Percentiles rank a stretch among this genome's conserved stretches.
These are phyloP conservation scores for Fallopia convolvulus DNA, from an alignment of 148 eudicot species.

Conservation along the genomic window DNA sequence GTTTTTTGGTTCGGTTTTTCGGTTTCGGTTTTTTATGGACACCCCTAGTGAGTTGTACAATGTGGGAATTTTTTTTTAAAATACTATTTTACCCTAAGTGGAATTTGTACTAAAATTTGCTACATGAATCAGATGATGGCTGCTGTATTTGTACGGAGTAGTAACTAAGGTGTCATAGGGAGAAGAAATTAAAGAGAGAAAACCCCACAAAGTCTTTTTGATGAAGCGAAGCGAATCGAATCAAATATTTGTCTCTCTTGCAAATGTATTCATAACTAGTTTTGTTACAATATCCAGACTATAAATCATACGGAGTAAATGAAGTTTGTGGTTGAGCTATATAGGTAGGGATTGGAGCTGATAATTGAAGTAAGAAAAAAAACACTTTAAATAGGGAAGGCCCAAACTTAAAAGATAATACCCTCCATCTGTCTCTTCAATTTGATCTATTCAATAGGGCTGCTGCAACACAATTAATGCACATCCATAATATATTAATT, in stretches of 20 bases:
- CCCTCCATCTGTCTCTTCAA: not conserved
- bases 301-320: not conserved
- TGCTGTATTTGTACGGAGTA: no score
- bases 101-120: no score
- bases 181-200: not conserved
- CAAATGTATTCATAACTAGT: not conserved
- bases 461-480: not conserved
- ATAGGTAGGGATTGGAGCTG: not conserved
- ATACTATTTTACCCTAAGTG: no score
- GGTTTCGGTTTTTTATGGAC: no score
- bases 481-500: not conserved
- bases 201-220: not conserved
- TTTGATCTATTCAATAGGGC: not conserved
- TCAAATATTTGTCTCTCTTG: conserved; percentile 1
- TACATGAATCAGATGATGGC: no score
- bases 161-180: no score
- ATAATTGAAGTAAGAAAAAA: not conserved
- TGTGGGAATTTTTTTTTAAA: no score
- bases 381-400: not conserved
- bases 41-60: no score
- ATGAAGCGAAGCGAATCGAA: not conserved
- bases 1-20: no score
- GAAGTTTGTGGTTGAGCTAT: not conserved
- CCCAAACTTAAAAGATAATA: not conserved
- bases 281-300: no score